These are phyloP conservation scores for Rhinocladiella similis DNA, from an alignment of 2,329 filamentous ascomycete genomes.

Conservation along the genomic window DNA sequence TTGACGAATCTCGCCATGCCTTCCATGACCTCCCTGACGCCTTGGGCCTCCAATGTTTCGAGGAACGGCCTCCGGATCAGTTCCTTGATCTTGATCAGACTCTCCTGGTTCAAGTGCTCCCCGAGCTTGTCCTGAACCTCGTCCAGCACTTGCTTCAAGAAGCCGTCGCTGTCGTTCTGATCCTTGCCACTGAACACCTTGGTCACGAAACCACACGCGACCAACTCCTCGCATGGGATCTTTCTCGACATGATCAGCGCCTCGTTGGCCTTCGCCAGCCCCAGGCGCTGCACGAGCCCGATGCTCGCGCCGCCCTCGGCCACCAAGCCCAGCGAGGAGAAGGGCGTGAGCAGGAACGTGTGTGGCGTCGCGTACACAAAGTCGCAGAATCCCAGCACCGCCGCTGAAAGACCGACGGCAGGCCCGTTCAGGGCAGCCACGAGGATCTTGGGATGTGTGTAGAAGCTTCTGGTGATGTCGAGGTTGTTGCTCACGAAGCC, in stretches of 20 bases:
- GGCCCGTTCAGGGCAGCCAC: conserved; percentile 90
- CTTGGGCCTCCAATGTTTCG: conserved; percentile 73
- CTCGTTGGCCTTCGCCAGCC: conserved; percentile 82
- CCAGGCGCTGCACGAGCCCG: conserved; percentile 77
- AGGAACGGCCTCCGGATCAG: conserved; percentile 73
- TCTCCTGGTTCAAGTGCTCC: conserved; percentile 74
- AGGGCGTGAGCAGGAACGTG: conserved; percentile 86
- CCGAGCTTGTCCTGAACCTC: conserved; percentile 84
- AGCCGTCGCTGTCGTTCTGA: conserved; percentile 65
- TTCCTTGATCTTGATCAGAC: conserved; percentile 79
- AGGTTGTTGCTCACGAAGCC: conserved; percentile 83
- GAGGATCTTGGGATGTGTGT: conserved; percentile 91
- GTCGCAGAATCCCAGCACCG: conserved; percentile 78
- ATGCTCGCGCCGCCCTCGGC: conserved; percentile 80
- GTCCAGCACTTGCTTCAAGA: conserved; percentile 68
- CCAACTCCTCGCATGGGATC: conserved; percentile 71
- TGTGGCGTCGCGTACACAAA: conserved; percentile 86
- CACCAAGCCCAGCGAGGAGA: conserved; percentile 85
- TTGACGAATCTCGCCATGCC: conserved; percentile 77
- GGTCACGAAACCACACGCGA: conserved; percentile 80
- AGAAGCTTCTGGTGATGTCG: conserved; percentile 85
- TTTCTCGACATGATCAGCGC: conserved; percentile 86
- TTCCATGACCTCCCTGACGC: conserved; percentile 79
- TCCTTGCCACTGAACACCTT: conserved; percentile 66
- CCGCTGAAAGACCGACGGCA: conserved; percentile 82